Percentiles rank a stretch among this genome's conserved stretches.
Evolutionary conservation across 2,329 filamentous ascomycete species (phyloP).

Genomic region (Aspergillus phoenicis): DNA sequence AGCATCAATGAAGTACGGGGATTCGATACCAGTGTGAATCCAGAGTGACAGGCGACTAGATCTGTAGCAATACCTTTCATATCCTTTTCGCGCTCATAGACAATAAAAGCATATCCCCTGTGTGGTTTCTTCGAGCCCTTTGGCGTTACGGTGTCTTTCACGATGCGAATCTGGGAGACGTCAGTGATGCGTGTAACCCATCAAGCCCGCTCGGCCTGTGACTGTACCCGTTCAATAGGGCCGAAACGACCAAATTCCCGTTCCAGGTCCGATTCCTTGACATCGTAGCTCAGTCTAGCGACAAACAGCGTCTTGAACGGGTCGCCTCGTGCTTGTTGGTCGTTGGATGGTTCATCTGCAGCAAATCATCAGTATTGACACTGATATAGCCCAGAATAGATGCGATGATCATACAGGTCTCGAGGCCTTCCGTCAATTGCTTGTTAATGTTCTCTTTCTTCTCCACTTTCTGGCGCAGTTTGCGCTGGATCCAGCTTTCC

Average conservation of each 20-base stretch:
- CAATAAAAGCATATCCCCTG: constrained; percentile 92
- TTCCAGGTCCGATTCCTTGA: constrained; percentile 86
- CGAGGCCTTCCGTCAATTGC: constrained; percentile 64
- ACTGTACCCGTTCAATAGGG: constrained; percentile 81
- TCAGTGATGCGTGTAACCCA: constrained; percentile 22
- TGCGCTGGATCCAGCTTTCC: constrained; percentile 88
- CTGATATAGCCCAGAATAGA: not conserved
- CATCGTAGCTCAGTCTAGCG: constrained; percentile 84
- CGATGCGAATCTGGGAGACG: constrained; percentile 73
- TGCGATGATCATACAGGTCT: constrained; percentile 57
- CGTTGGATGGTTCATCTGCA: constrained; percentile 77
- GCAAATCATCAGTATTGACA: constrained; percentile 8
- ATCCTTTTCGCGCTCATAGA: constrained; percentile 95
- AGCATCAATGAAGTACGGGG: constrained; percentile 31
- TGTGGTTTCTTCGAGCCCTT: constrained; percentile 81
- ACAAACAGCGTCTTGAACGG: constrained; percentile 95
- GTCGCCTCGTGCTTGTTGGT: constrained; percentile 87
- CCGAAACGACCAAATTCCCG: constrained; percentile 92
- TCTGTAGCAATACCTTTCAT: constrained; percentile 80
- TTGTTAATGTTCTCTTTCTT: constrained; percentile 70
- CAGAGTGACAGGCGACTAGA: constrained; percentile 7
- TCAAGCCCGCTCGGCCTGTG: not conserved
- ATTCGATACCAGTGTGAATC: constrained; percentile 15
- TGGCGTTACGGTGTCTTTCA: constrained; percentile 68
- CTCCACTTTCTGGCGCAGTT: constrained; percentile 81